Evolutionary conservation across 345 rosid genomes (phyloP), one percentile per base, ranked within the genome.

Genomic region (Acer campestre): DNA sequence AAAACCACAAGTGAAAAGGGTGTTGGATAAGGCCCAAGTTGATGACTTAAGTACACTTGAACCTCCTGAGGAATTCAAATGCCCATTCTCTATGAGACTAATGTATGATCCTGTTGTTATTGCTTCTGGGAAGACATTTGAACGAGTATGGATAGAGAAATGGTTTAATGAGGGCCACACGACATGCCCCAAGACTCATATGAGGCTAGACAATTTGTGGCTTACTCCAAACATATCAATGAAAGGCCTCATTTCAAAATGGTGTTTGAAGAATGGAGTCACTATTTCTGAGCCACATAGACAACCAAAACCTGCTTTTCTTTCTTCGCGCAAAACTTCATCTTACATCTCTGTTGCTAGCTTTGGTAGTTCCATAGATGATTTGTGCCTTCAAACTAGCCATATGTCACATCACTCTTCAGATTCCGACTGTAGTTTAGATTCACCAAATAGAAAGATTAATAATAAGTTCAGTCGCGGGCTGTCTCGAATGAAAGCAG

Each of bases 41-140:
- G 10, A 59, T 74, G 67, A 49, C 9, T 64, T 65, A 7, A 29
- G 69, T 40, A 20, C 59, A 44, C 75, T 75, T 61, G 74, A 69
- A 55, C 79, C 77, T 67, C 87, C 86, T 1, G 78, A 53, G 61
- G 64, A 84, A 69, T 77, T 84, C 71, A 67, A 68, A 67, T 86
- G 89, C 70, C 85, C 83, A 11, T 51, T 84, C 23, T 86, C 89
- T 5, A 51, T 25, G 77, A 81, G 78, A 70, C 69, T 86, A 22
- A 70, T 84, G 80, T 79, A 77, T 77, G 89, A 86, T 77, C 89
- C 89, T 29, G 85, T 84, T 23, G 70, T 82, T 18, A 81, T 80
- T 66, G 75, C 79, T 64, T 82, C 86, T 17, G 89, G 89, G 74
- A 66, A 79, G 75, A 84, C 89, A 22, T 82, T 67, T 62, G 87